These are phyloP conservation scores for Obba rivulosa DNA, from an alignment of 768 basidiomycete species.

Conservation along the genomic window DNA sequence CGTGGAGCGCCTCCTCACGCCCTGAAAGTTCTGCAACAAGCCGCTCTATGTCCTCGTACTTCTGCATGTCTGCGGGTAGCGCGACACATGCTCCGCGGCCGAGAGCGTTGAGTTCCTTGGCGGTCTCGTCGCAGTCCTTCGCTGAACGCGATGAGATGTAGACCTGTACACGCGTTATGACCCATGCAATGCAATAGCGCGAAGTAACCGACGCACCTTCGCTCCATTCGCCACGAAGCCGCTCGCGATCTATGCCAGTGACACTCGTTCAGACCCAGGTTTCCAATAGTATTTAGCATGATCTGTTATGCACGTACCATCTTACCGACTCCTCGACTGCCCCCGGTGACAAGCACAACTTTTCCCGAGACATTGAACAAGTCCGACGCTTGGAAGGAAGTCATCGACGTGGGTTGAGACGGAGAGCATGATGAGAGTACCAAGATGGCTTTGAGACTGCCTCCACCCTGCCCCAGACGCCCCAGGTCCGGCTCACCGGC, in stretches of 20 bases:
- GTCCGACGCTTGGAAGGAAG: conserved; percentile 28
- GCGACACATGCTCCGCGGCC: conserved; percentile 52
- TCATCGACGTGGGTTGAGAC: conserved; percentile 24
- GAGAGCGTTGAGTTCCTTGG: conserved; percentile 43
- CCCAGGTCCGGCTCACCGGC: too few species aligned
- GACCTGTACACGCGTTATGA: conserved; percentile 29
- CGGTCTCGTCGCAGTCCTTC: conserved; percentile 46
- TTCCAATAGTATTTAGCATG: not conserved
- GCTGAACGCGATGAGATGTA: conserved; percentile 59
- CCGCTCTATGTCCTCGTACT: conserved; percentile 46
- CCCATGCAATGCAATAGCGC: not conserved
- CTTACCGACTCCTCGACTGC: conserved; percentile 61
- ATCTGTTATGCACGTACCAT: conserved; percentile 38
- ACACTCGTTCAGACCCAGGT: not conserved
- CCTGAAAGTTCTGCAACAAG: conserved; percentile 45
- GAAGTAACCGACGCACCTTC: conserved; percentile 28
- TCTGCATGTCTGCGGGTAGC: conserved; percentile 50
- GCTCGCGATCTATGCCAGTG: conserved; percentile 46
- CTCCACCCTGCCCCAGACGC: too few species aligned
- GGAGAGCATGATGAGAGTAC: too few species aligned
- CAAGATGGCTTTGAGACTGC: too few species aligned
- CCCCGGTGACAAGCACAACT: conserved; percentile 60
- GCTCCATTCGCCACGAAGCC: conserved; percentile 62
- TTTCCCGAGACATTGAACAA: conserved; percentile 49
- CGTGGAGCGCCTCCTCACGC: conserved; percentile 49